A percentile compares a stretch with the other conserved stretches of the same genome.
These are phyloP conservation scores for Garcia nutans DNA, from an alignment of 345 rosid species.

Conservation along the genomic window DNA sequence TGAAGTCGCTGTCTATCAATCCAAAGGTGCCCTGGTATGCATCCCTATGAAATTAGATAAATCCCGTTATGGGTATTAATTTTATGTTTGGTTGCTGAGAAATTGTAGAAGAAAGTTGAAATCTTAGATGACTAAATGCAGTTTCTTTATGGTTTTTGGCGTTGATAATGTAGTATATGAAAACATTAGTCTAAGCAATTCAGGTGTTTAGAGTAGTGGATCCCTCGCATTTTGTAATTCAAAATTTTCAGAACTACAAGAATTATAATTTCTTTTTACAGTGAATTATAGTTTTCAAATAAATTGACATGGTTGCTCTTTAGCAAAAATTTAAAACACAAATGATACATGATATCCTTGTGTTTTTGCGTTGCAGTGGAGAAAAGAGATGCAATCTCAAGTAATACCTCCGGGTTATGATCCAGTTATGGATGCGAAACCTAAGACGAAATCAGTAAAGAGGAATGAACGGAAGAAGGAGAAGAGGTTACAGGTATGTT, in stretches of 20 bases:
- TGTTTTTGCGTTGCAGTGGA: constrained; percentile 49
- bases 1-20: constrained; percentile 82
- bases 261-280: not conserved
- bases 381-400: constrained; percentile 61
- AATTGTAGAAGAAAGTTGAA: no score
- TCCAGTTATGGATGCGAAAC: constrained; percentile 49
- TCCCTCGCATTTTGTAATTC: no score
- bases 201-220: not conserved
- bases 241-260: no score
- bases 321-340: not conserved
- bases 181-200: not conserved
- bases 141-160: no score
- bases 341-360: not conserved
- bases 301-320: not conserved
- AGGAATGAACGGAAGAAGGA: constrained; percentile 91
- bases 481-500: constrained; percentile 70
- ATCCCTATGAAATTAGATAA: no score
- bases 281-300: no score
- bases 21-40: constrained; percentile 86
- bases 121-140: no score
- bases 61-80: not conserved
- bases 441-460: constrained; percentile 80
- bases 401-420: constrained; percentile 85
- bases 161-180: no score
- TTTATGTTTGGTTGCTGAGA: not conserved